These are phyloP conservation scores for Anthracocystis panici-leucophaei DNA, from an alignment of 1,284 basidiomycete genomes.

Conservation along the genomic window DNA sequence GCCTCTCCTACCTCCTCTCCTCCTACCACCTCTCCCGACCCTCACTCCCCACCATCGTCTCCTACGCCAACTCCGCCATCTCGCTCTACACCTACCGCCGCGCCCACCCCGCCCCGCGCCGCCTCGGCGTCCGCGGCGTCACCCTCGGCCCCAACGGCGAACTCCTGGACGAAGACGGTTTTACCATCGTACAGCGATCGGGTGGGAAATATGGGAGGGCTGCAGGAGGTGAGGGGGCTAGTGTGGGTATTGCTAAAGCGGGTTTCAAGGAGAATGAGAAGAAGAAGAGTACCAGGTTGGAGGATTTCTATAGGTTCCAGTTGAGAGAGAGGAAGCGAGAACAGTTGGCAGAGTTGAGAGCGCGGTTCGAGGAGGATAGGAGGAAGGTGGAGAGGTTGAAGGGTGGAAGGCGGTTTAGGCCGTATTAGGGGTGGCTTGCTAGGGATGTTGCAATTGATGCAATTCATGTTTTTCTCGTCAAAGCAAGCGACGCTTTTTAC, in stretches of 20 bases:
- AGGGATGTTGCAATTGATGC: no score
- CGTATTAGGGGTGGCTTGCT: no score
- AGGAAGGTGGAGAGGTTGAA: slow-evolving; percentile 63
- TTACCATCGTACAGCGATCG: slow-evolving; percentile 64
- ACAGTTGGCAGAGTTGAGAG: slow-evolving; percentile 60
- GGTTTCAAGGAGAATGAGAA: slow-evolving; percentile 41
- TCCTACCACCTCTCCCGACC: slow-evolving; percentile 51
- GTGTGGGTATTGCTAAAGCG: slow-evolving; percentile 39
- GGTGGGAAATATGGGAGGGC: slow-evolving; percentile 60
- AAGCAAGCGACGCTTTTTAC: no score
- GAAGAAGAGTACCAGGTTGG: slow-evolving; percentile 58
- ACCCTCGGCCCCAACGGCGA: slow-evolving; percentile 64
- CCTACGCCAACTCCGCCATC: slow-evolving; percentile 54
- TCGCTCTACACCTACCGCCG: slow-evolving; percentile 56
- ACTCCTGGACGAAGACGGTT: slow-evolving; percentile 66
- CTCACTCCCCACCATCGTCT: slow-evolving; percentile 34
- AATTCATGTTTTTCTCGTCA: no score
- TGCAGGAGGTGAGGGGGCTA: slow-evolving; percentile 26
- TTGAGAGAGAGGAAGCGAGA: slow-evolving; percentile 64
- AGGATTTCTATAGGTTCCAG: slow-evolving; percentile 68
- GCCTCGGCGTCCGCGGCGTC: slow-evolving; percentile 60
- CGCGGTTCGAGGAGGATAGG: slow-evolving; percentile 66
- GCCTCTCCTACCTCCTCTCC: slow-evolving; percentile 52
- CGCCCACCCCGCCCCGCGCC: slow-evolving; percentile 56
- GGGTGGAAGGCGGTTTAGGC: slow-evolving; percentile 61